Base-by-base conservation (phyloP, 768 basidiomycete species). In the Mycena chlorophos region DNA sequence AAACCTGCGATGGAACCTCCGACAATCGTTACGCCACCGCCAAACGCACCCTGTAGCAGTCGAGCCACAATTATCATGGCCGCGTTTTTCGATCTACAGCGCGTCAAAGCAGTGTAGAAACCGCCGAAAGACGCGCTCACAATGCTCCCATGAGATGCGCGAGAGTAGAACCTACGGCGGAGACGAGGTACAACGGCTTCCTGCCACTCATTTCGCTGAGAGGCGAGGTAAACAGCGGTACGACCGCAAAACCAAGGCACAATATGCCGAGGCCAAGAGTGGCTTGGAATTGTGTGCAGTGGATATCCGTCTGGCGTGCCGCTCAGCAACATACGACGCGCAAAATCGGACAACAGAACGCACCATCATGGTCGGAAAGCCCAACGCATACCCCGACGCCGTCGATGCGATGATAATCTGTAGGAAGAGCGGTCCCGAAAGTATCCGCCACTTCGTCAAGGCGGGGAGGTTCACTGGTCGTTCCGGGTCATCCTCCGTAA, bases 181-280 rank as follows among this genome's bases (percentile, higher is more conserved):
- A 74, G 23, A 62, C 67, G 28, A 79, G 58, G 50, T 78, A 81
- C 5, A 81, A 42, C 2, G 71, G 76, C 51, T 73, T 72, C 20
- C 79, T 63, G 1, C 79, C 80, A 37, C 79, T 75, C 56, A 82
- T 80, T 56, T 81, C 79, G 52, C 77, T 78, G 31, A 82, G 71
- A 5, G 80, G 71, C 20, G 79, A 79, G 4, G 80, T 76, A 19
- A 81, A 58, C 17, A 81, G 75, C 0, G 79, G 79, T n/a, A 75
- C 65, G 42, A 82, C 38, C 38, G 66, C 74, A 56, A 82, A 81
- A 2, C 81, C 80, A 17, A 82, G 63, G 2, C 73, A 61, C 65
- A 72, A 82, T 49, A 74, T 60, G 30, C 68, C 65, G 12, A 71
- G 48, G 30, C 67, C 70, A 37, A 71, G 50, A 4, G 67, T 67